Percentiles rank a stretch among this genome's conserved stretches.
These are phyloP conservation scores for Hamamelis virginiana DNA, from an alignment of 164 flowering plant species.

Conservation along the genomic window DNA sequence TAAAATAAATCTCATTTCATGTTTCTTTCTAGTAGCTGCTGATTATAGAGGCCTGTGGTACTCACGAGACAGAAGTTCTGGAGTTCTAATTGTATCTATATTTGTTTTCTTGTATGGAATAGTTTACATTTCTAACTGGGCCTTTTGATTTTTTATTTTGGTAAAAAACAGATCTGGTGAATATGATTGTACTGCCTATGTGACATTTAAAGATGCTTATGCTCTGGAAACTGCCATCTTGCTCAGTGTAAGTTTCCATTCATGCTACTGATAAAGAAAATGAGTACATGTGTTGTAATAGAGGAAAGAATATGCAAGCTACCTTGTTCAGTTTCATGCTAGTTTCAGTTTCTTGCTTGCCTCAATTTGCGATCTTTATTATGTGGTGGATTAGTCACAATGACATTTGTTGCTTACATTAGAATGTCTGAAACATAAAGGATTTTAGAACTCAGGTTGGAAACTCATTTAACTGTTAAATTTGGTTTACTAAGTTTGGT, in stretches of 20 bases:
- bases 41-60: neutral
- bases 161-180: slow-evolving; percentile 62
- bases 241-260: slow-evolving; percentile 65
- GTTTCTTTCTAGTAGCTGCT: neutral
- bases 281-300: neutral
- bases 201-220: slow-evolving; percentile 68
- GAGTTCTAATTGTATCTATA: neutral
- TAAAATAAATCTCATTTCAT: too few relatives aligned
- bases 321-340: neutral
- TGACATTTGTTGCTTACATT: too few relatives aligned
- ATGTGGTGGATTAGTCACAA: neutral
- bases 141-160: neutral
- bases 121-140: neutral
- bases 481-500: too few relatives aligned
- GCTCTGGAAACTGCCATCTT: slow-evolving; percentile 79
- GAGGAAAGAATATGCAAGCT: neutral
- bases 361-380: neutral
- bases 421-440: too few relatives aligned
- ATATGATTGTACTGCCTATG: slow-evolving; percentile 70
- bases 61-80: neutral
- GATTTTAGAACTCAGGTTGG: too few relatives aligned
- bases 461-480: too few relatives aligned
- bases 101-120: neutral
- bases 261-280: neutral
- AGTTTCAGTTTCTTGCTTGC: neutral